Conservation (phyloP, 257 asterid genomes). For the Solanum habrochaites region DNA sequence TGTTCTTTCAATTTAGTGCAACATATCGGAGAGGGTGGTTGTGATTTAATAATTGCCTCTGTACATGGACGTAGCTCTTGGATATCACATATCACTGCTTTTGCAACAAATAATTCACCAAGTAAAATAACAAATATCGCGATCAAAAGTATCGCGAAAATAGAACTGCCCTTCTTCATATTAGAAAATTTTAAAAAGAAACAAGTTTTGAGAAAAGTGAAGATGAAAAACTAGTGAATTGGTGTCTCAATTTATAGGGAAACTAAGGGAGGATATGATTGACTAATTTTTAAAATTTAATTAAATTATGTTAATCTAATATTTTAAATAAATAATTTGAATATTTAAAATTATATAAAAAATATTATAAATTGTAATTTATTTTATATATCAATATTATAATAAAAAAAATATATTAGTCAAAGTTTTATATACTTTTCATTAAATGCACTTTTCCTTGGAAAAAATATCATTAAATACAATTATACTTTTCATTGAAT, state of each 20-base stretch:
- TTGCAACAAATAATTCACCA: background rate
- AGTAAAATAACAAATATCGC: background rate
- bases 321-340: too few species aligned
- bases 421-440: too few species aligned
- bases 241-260: background rate
- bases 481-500: background rate
- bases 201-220: background rate
- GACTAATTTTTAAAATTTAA: too few species aligned
- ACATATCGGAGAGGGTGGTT: background rate
- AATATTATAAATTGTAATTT: too few species aligned
- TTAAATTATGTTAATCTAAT: too few species aligned
- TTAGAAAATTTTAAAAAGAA: background rate
- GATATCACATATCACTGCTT: conserved; percentile 4
- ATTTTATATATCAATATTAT: too few species aligned
- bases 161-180: background rate
- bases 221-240: background rate
- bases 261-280: background rate
- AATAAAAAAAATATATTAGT: too few species aligned
- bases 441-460: too few species aligned
- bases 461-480: too few species aligned
- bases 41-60: background rate
- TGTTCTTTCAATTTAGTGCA: conserved; percentile 14
- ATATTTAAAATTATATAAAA: too few species aligned
- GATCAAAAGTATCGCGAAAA: background rate
- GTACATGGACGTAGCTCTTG: conserved; percentile 3